Conservation (phyloP, 805 yeast species). For the Tetrapisispora taiwanensis region DNA sequence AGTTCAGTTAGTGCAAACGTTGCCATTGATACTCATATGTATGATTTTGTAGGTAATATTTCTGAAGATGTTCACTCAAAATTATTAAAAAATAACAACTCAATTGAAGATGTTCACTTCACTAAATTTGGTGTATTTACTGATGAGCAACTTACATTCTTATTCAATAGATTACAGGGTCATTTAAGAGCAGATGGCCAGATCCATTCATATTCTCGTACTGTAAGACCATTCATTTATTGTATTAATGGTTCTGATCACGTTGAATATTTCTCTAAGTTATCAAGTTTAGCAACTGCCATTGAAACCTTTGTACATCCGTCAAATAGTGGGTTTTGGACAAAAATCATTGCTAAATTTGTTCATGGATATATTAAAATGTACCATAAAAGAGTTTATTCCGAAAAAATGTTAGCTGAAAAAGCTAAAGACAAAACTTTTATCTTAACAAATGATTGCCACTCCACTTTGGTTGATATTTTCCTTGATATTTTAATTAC, state of each 20-base stretch:
- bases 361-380: slow-evolving; percentile 46
- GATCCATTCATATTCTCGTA: slow-evolving; percentile 33
- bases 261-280: slow-evolving; percentile 37
- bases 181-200: slow-evolving; percentile 29
- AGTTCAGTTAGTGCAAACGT: slow-evolving; percentile 36
- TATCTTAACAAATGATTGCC: slow-evolving; percentile 27
- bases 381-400: slow-evolving; percentile 45
- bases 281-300: slow-evolving; percentile 49
- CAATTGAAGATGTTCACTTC: slow-evolving; percentile 19
- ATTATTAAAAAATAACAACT: slow-evolving; percentile 13
- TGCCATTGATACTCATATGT: slow-evolving; percentile 49
- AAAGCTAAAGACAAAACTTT: slow-evolving; percentile 7
- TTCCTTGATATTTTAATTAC: slow-evolving; percentile 45
- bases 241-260: slow-evolving; percentile 46
- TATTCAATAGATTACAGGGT: slow-evolving; percentile 45
- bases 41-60: slow-evolving; percentile 52
- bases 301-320: slow-evolving; percentile 80
- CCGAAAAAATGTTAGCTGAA: slow-evolving; percentile 33
- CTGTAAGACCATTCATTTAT: slow-evolving; percentile 39
- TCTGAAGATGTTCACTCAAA: slow-evolving; percentile 37
- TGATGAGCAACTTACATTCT: slow-evolving; percentile 45
- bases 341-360: slow-evolving; percentile 52
- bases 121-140: slow-evolving; percentile 55
- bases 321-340: slow-evolving; percentile 78
- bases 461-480: slow-evolving; percentile 27